Evolutionary conservation across 2,329 filamentous ascomycete species (phyloP).

Genomic region (Colletotrichum tropicale): DNA sequence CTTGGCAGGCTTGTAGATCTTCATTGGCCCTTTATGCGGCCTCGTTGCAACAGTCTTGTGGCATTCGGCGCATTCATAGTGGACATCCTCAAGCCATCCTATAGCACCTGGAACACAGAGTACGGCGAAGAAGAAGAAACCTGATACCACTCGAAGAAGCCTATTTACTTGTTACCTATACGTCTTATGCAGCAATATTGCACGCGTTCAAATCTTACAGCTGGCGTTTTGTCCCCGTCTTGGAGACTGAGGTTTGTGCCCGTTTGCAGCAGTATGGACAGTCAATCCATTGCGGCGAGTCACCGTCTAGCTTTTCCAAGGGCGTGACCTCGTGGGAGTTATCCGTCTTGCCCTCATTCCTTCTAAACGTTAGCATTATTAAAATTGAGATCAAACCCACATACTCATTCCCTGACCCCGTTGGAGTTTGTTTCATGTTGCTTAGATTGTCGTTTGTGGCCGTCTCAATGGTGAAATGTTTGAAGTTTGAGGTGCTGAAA

Average conservation of each 20-base stretch:
- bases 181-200: accelerated
- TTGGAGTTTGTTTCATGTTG: not conserved
- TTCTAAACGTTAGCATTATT: not conserved
- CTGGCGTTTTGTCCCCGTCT: not conserved
- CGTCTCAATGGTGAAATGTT: too few species aligned
- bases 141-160: not conserved
- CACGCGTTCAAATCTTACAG: not conserved
- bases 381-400: not conserved
- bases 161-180: accelerated
- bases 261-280: not conserved
- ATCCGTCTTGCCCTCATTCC: not conserved
- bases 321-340: not conserved
- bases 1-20: not conserved
- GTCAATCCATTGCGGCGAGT: not conserved
- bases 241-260: not conserved
- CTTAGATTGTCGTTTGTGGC: not conserved
- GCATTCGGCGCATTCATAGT: not conserved
- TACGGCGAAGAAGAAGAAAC: not conserved
- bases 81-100: not conserved
- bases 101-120: not conserved
- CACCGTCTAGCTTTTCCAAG: not conserved
- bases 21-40: not conserved
- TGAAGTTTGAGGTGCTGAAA: not conserved
- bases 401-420: not conserved
- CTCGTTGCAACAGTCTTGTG: not conserved